Conservation (phyloP, 768 basidiomycete genomes). For the Leccinum uliginosum region DNA sequence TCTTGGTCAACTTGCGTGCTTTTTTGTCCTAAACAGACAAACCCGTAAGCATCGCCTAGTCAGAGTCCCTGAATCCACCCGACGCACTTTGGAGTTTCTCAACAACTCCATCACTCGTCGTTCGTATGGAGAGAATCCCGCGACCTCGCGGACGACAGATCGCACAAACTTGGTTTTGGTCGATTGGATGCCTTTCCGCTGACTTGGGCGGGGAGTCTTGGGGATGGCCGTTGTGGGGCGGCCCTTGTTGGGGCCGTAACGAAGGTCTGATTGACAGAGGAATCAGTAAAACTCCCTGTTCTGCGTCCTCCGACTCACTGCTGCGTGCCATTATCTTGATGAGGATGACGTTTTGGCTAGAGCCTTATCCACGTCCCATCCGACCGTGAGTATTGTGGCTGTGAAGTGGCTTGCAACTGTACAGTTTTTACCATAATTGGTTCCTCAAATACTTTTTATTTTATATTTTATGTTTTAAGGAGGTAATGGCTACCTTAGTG, state of each 20-base stretch:
- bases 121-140: slow-evolving; percentile 97
- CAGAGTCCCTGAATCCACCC: not conserved
- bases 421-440: slow-evolving; percentile 38
- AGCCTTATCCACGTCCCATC: slow-evolving; percentile 18
- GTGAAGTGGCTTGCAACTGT: slow-evolving; percentile 52
- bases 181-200: slow-evolving; percentile 89
- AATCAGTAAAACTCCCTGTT: slow-evolving; percentile 2
- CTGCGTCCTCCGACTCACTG: slow-evolving; percentile 47
- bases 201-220: slow-evolving; percentile 70
- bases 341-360: slow-evolving; percentile 30
- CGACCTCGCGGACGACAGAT: slow-evolving; percentile 92
- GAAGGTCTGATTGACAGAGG: slow-evolving; percentile 55
- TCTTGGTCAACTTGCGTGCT: slow-evolving; percentile 98
- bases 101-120: slow-evolving; percentile 96
- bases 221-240: slow-evolving; percentile 83
- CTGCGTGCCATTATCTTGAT: slow-evolving; percentile 69
- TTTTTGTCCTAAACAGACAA: slow-evolving; percentile 80
- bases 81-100: slow-evolving; percentile 89
- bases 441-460: not conserved
- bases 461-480: not conserved
- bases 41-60: not conserved
- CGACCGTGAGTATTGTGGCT: slow-evolving; percentile 39
- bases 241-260: slow-evolving; percentile 82
- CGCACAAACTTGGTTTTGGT: slow-evolving; percentile 93
- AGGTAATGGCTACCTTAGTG: not conserved